Evolutionary conservation across 176 grass and related monocot species (phyloP), one percentile per base, ranked within the genome.

Genomic region (Rhynchospora pubera): DNA sequence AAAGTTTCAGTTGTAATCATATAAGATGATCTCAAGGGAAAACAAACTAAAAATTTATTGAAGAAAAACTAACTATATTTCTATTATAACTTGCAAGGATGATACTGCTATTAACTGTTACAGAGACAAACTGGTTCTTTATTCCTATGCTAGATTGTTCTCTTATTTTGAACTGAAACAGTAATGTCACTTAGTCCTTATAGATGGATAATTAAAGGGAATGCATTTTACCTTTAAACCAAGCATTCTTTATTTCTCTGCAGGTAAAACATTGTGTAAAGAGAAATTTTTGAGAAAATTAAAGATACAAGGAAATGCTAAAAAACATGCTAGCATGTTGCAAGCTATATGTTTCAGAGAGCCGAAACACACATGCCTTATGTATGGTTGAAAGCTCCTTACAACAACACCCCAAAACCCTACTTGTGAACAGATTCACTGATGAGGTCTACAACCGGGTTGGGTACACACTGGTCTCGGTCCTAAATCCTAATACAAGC

Each of bases 301-400:
- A 65, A 81, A 62, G 7, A 8, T 30, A 18, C 26, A 57, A 62
- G 22, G 77, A 82, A 65, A 82, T 82, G 79, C 42, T 23, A 65
- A 82, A 51, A 64, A 66, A 45, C 28, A 82, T 82, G 87, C 56
- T 93, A 1, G 87, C 91, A 76, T 89, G 78, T 80, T 89, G 89
- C 89, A 97, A 97, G 81, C 77, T 97, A 24, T 97, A 97, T 83
- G 89, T 97, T 45, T 97, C 93, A 28, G 93, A 97, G 83, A 81
- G 57, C 62, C 87, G 79, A 58, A 88, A 97, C 9, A 10, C 58
- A 1, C 65, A 28, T 15, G 80, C 87, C 72, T 51, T 97, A 8
- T 81, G 87, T 0, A 55, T 70, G 52, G 83, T 97, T 5, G 84
- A 82, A 28, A 72, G 15, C 23, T 83, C 86, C 23, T 12, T 79